A percentile compares a stretch with the other conserved stretches of the same genome.
Evolutionary conservation across 345 rosid genomes (phyloP).

Genomic region (Passiflora organensis): DNA sequence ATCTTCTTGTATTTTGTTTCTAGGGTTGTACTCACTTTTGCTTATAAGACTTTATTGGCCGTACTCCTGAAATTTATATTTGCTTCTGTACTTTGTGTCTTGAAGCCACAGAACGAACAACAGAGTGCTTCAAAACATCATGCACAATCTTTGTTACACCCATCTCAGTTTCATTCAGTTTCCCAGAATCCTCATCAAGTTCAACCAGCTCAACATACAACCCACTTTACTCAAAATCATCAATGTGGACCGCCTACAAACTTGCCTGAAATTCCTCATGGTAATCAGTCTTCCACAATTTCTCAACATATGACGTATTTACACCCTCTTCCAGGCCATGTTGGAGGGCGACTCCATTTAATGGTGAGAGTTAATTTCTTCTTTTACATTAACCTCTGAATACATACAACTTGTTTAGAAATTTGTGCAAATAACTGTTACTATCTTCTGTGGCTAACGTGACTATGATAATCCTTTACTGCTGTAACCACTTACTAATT

Average conservation of each 20-base stretch:
- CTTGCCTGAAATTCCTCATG: constrained; percentile 58
- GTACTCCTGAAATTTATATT: not conserved
- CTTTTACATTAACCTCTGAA: not conserved
- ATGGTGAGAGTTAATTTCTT: constrained; percentile 39
- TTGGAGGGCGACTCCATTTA: constrained; percentile 56
- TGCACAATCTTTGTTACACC: constrained; percentile 51
- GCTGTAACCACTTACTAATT: too few relatives aligned
- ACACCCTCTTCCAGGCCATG: constrained; percentile 65
- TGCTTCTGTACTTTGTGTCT: not conserved
- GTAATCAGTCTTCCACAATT: constrained; percentile 61
- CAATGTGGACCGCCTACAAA: constrained; percentile 53
- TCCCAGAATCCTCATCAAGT: constrained; percentile 63
- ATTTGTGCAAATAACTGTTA: too few relatives aligned
- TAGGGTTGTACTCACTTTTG: not conserved
- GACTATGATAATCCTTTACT: too few relatives aligned
- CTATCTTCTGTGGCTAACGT: too few relatives aligned
- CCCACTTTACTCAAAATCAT: constrained; percentile 65
- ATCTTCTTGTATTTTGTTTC: not conserved
- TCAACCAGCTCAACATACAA: constrained; percentile 48
- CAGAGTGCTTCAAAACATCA: constrained; percentile 68
- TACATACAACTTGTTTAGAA: too few relatives aligned
- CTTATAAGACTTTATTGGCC: not conserved
- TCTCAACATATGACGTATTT: constrained; percentile 83
- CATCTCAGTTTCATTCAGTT: constrained; percentile 66
- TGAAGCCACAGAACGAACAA: constrained; percentile 56